Base-by-base conservation (phyloP, 2,329 filamentous ascomycete genomes). In the Pestalotiopsis sp. region DNA sequence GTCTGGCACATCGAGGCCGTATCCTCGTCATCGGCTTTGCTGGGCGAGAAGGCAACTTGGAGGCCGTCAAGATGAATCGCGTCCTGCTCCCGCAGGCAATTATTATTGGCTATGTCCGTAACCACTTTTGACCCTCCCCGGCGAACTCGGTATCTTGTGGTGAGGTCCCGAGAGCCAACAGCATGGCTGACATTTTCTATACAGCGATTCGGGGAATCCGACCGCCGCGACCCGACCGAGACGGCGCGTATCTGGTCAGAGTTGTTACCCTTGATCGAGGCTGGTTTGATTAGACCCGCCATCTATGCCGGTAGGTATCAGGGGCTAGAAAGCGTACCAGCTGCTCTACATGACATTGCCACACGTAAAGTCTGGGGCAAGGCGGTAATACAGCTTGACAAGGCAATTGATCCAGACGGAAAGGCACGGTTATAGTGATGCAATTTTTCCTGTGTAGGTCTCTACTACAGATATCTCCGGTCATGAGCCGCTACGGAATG, bases 11-110 rank as follows among this genome's bases (percentile, higher is more conserved):
- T 73, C 81, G 83, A 45, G 88, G 87, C 0, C 78, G 84, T 39
- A 77, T 91, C 20, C 80, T 91, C 2, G 79, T 90, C 36, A 81
- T 89, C 2, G 88, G 88, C 0, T 91, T 90, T 74, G 88, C 87
- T 5, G 88, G 85, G 1, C 79, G 83, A 63, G 65, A 49, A 27
- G 65, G 45, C n/a, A 57, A 67, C 11, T 85, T 90, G 78, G 88
- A 90, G 74, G 80, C 81, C 52, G 79, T 89, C 62, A 81, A 82
- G 38, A 85, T 87, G 81, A 89, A 89, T 70, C 79, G 85, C 31
- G 77, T 89, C 3, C 74, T 89, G 57, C 74, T 89, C 45, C 88
- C 86, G 72, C 83, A 85, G 56, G 83, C 82, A 1, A 83, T 81
- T n/a, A 73, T 89, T 4, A 81, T 86, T 41, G 87, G 87, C 57